Base-by-base conservation (phyloP, 2,329 filamentous ascomycete species). In the Triangularia setosa region DNA sequence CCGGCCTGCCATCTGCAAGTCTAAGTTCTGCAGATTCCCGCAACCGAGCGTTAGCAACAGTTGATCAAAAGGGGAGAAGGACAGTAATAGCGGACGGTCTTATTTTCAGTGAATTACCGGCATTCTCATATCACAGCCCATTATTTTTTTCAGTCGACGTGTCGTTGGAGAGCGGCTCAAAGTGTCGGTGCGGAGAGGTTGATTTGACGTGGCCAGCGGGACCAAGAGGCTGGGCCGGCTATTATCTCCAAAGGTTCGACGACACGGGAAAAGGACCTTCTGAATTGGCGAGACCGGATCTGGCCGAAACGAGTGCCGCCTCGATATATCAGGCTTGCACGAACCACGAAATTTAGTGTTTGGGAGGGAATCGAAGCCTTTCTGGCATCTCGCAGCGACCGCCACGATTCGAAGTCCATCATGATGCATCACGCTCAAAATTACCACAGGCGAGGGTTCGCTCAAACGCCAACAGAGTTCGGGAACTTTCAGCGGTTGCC, bases 401-500 rank as follows among this genome's bases (percentile, higher is more conserved):
- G 59, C 25, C 18, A 35, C 33, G 33, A 18, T 21, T 21, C 40
- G 40, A 40, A n/a, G 40, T 30, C 54, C 59, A 30, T 48, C 62
- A 69, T 62, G 24, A 71, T 73, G 67, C 67, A 72, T 63, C 67
- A 71, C 62, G 68, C 71, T 30, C 68, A 69, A 16, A 55, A 66
- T 48, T 65, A 70, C 35, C 66, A 67, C 33, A 58, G 61, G 44
- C 63, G 58, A 60, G 52, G 52, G 23, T 55, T 55, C 14, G 63
- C 56, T 63, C 65, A 60, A 57, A 61, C 58, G 55, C 33, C 68
- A 28, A 66, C 67, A 12, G 60, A 30, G 59, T 77, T 76, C 54
- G 66, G 55, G 61, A 69, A 65, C 56, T 77, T 76, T 64, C 65
- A 67, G 21, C 66, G 72, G 62, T 75, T 82, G 7, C 80, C 80